Evolutionary conservation across 495 filamentous ascomycete species (phyloP), one percentile per base, ranked within the genome.

Genomic region (Platismatia glauca): DNA sequence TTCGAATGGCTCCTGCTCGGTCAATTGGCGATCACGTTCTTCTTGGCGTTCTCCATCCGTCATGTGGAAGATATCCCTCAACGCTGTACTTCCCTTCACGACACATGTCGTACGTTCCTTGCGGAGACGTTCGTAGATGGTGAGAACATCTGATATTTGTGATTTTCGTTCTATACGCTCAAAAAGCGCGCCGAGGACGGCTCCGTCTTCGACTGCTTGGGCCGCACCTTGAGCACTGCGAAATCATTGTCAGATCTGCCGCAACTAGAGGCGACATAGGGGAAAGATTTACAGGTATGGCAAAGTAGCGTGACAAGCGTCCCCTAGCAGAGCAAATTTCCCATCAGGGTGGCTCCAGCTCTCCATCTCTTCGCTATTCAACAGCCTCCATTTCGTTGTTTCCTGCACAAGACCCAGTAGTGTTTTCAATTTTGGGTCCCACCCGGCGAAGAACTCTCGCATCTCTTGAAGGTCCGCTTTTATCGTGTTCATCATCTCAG

Each of bases 291-390:
- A 69, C 68, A 83, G 71, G 66, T 84, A 84, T 8, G 82, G 82
- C 60, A 88, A 78, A 68, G 85, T 87, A 6, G 86, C 85, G 65
- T 89, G 86, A 56, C 84, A 86, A 8, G 86, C 81, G 68, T 89
- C 86, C 29, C 86, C 86, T 27, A 89, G 76, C 48, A 89, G 69
- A 11, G 81, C 84, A 57, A 88, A 82, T 33, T 74, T 77, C 12
- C 76, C 79, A 24, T 74, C 71, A 2, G 77, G 68, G 55, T 81
- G 78, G 12, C 74, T 74, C 82, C 82, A 84, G 33, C 61, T 72
- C 8, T 77, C 68, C 34, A 84, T 67, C 29, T 75, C 68, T 44
- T 64, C 61, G 20, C 68, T 70, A n/a, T 61, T 67, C 34, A 57
- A 53, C 31, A 69, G 35, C 48, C 78, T 74, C 82, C 82, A 85